A percentile compares a stretch with the other conserved stretches of the same genome.
Conservation (phyloP, 306 rosid genomes). For the Lathyrus sativus region DNA sequence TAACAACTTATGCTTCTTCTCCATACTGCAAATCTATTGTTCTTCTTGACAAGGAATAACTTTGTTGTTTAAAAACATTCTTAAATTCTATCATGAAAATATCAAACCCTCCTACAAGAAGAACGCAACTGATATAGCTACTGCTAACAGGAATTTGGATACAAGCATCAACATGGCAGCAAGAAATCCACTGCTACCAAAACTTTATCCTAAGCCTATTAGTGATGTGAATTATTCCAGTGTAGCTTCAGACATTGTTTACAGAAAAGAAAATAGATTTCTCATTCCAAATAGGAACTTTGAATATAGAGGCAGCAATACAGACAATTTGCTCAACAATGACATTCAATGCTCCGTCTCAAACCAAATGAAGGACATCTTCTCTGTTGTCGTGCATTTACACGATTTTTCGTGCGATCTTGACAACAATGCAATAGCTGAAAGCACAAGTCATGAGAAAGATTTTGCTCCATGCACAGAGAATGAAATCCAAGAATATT, state of each 20-base stretch:
- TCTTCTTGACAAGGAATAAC: too few species aligned
- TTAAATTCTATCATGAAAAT: too few species aligned
- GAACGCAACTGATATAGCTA: constrained; percentile 35
- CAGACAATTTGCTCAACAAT: constrained; percentile 42
- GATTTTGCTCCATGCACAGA: constrained; percentile 39
- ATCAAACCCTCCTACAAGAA: too few species aligned
- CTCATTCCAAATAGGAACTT: constrained; percentile 41
- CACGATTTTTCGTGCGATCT: constrained; percentile 11
- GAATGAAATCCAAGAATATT: constrained; percentile 50
- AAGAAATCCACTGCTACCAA: constrained; percentile 47
- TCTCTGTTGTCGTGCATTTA: constrained; percentile 42
- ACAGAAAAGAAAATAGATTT: constrained; percentile 37
- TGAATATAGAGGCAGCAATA: constrained; percentile 41
- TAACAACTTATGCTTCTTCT: too few species aligned
- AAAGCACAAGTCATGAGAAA: constrained; percentile 52
- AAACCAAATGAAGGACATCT: constrained; percentile 40
- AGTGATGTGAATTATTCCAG: constrained; percentile 31
- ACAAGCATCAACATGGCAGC: constrained; percentile 45
- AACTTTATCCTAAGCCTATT: constrained; percentile 33
- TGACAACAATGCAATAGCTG: constrained; percentile 42
- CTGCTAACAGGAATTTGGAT: constrained; percentile 39
- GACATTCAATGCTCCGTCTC: constrained; percentile 45
- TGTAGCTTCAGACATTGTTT: constrained; percentile 31
- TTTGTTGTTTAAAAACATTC: too few species aligned
- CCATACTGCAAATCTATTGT: too few species aligned